Base-by-base conservation (phyloP, 371 early-diverging fungal genomes). In the Rhizomucor miehei region DNA sequence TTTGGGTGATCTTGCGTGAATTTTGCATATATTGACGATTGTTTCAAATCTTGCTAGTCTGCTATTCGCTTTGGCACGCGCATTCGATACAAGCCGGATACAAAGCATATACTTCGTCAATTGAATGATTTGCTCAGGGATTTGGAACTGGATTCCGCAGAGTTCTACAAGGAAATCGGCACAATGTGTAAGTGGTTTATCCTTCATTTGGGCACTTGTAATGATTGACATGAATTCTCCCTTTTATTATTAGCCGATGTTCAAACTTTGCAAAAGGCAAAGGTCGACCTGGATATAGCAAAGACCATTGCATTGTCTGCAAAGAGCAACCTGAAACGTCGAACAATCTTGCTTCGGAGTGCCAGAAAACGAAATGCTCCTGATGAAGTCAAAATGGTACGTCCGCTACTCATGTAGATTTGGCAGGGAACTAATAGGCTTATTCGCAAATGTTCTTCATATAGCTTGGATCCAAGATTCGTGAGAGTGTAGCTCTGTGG, bases 51-150 rank as follows among this genome's bases (percentile, higher is more conserved):
- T 17, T 29, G 5, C 20, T 10, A 44, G 13, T 52, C 50, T 48
- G 46, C 53, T 35, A 49, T 57, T 12, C 46, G 54, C 24, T 55
- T 56, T 44, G 52, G 56, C 4, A 60, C 77, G 9, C 58, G 62
- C 40, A 77, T 77, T 19, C 61, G 71, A 17, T 77, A 77, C 45
- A 70, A 71, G 37, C 77, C 77, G 8, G 77, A 77, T 57, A 67
- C 69, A 13, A 77, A 77, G 40, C 71, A 66, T 37, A 69, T 77
- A 17, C 55, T 77, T 20, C 65, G 77, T 44, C 66, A 77, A 51
- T 24, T 77, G 16, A 71, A 73, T 56, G 69, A 77, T 47, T 21
- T 69, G 5, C 20, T 77, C 12, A 52, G 73, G 44, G 69, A 77
- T 41, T 56, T 77, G 16, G 69, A 62, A 38, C 24, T 77, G 49